Evolutionary conservation across 495 filamentous ascomycete genomes (phyloP).

Genomic region (Penicillium turbatum): DNA sequence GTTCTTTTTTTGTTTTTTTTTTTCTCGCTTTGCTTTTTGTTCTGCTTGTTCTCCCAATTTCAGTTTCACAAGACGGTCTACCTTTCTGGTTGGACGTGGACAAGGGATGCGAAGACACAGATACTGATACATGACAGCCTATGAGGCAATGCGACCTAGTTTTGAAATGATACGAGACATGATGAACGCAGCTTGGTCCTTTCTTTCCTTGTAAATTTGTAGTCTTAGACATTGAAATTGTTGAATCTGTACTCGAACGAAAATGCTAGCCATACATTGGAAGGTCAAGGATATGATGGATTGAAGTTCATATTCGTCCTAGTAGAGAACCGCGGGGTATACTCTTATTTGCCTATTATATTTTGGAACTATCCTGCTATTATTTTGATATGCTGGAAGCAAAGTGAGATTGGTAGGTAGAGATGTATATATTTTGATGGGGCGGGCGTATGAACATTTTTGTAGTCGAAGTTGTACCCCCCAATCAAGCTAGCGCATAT

Average conservation of each 20-base stretch:
- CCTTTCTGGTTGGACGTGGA: neutral
- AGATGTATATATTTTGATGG: no score
- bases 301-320: neutral
- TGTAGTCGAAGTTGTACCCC: no score
- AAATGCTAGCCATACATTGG: neutral
- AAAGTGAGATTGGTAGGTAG: no score
- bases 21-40: conserved; percentile 9
- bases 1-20: conserved; percentile 3
- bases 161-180: conserved; percentile 8
- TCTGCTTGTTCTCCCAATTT: conserved; percentile 8
- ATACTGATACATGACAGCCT: conserved; percentile 12
- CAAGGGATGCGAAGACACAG: conserved; percentile 1
- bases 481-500: neutral
- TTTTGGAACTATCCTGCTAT: no score
- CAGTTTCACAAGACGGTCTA: neutral
- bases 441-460: no score
- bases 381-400: no score
- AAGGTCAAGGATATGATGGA: neutral
- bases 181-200: neutral
- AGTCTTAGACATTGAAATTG: neutral
- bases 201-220: neutral
- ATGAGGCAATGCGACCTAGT: conserved; percentile 4
- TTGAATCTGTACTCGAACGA: neutral
- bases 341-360: no score
- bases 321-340: neutral